These are phyloP conservation scores for Penicillium psychrosexuale DNA, from an alignment of 2,329 filamentous ascomycete genomes.

Conservation along the genomic window DNA sequence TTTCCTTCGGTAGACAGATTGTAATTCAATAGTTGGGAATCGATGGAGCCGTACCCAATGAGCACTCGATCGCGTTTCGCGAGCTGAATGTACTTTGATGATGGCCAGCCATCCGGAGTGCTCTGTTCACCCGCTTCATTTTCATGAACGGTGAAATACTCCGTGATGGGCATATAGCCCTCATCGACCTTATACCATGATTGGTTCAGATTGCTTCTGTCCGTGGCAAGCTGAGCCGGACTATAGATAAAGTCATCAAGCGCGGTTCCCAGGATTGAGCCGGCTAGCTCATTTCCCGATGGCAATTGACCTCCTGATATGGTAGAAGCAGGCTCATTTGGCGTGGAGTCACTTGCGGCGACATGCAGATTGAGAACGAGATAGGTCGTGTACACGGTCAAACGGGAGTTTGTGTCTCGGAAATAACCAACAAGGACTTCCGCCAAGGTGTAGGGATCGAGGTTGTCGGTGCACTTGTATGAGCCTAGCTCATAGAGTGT, in stretches of 20 bases:
- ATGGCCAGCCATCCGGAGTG: slow-evolving; percentile 63
- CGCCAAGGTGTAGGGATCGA: slow-evolving; percentile 52
- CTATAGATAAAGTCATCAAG: slow-evolving; percentile 55
- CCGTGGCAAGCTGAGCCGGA: slow-evolving; percentile 47
- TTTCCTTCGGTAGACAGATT: slow-evolving; percentile 51
- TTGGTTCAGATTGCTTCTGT: slow-evolving; percentile 56
- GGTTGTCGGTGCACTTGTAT: slow-evolving; percentile 53
- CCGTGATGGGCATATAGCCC: slow-evolving; percentile 46
- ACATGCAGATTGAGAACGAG: slow-evolving; percentile 60
- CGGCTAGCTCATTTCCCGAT: slow-evolving; percentile 42
- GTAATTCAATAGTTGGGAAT: slow-evolving; percentile 57
- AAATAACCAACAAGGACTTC: slow-evolving; percentile 55
- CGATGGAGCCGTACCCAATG: slow-evolving; percentile 55
- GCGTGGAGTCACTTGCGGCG: slow-evolving; percentile 45
- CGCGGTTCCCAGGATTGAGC: slow-evolving; percentile 47
- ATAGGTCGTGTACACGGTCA: slow-evolving; percentile 54
- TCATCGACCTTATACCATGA: slow-evolving; percentile 54
- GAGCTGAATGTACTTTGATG: slow-evolving; percentile 57
- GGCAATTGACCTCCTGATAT: slow-evolving; percentile 48
- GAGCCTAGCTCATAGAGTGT: slow-evolving; percentile 50
- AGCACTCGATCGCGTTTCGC: slow-evolving; percentile 53
- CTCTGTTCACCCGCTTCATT: slow-evolving; percentile 37
- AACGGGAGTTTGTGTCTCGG: slow-evolving; percentile 50
- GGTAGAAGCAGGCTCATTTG: slow-evolving; percentile 42
- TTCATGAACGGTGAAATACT: slow-evolving; percentile 52